phyloP scores from a whole-genome alignment of 495 filamentous ascomycete species.

The Copromyces sp. region DNA sequence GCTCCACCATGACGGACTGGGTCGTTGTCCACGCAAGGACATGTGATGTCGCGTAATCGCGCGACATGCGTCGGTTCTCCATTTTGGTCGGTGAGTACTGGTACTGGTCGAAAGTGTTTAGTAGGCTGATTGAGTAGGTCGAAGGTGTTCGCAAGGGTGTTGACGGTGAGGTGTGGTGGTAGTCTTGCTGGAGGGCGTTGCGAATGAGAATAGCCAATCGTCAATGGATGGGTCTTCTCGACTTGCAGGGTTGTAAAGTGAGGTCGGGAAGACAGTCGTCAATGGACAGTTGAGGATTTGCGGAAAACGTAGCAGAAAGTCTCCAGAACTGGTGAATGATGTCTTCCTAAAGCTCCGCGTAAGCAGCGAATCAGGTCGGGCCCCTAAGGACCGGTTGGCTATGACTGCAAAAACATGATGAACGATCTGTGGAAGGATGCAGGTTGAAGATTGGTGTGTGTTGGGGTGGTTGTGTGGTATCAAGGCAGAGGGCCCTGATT shows the following conservation, averaged over 20 bases:
- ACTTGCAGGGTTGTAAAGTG: constrained; percentile 2
- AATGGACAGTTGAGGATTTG: background rate
- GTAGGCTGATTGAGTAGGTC: background rate
- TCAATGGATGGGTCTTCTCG: background rate
- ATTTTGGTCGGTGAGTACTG: constrained; percentile 16
- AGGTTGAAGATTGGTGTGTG: constrained; percentile 8
- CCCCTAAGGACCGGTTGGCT: constrained; percentile 49
- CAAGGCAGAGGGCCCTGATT: constrained; percentile 2
- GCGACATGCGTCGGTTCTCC: constrained; percentile 26
- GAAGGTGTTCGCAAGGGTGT: background rate
- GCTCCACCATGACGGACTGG: constrained; percentile 32
- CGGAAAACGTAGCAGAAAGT: constrained; percentile 5
- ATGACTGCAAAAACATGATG: constrained; percentile 41
- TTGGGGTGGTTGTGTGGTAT: constrained; percentile 7
- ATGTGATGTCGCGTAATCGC: constrained; percentile 29
- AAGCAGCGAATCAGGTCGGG: constrained; percentile 25
- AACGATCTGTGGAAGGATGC: constrained; percentile 4
- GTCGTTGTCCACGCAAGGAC: constrained; percentile 31
- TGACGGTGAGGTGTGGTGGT: background rate
- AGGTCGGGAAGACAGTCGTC: constrained; percentile 1
- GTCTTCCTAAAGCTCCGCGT: constrained; percentile 17
- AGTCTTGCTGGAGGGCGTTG: background rate
- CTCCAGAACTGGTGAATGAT: constrained; percentile 17
- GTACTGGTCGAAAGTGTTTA: background rate
- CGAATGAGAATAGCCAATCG: background rate